Conservation (phyloP, 768 basidiomycete species). For the Suillus spraguei region DNA sequence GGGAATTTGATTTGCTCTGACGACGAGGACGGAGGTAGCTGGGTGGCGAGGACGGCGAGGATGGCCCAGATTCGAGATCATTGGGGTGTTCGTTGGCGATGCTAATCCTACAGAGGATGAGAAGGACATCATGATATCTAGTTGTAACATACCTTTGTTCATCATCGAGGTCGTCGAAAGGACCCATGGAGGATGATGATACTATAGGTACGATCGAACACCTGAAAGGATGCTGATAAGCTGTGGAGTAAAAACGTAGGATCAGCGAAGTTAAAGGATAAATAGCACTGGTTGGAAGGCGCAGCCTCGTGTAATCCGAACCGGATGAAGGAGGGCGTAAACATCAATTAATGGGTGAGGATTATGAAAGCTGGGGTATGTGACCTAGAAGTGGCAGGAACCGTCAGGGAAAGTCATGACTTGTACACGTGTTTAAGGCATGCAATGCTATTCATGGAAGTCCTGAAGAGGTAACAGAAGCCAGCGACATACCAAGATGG, state of each 20-base stretch:
- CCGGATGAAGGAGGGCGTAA: constrained; percentile 19
- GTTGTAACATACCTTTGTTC: constrained; percentile 26
- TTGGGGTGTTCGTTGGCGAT: constrained; percentile 31
- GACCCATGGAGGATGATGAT: constrained; percentile 27
- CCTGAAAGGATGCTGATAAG: constrained; percentile 5
- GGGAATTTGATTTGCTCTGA: constrained; percentile 30
- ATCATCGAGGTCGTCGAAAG: constrained; percentile 29
- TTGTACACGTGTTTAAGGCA: constrained; percentile 29
- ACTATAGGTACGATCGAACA: constrained; percentile 13
- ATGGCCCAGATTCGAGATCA: constrained; percentile 33
- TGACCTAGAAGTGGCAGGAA: constrained; percentile 11
- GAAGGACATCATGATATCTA: constrained; percentile 2
- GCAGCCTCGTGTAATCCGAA: constrained; percentile 32
- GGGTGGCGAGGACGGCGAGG: constrained; percentile 28
- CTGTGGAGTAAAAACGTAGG: constrained; percentile 8
- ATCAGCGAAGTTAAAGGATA: constrained; percentile 13
- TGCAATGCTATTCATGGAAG: constrained; percentile 24
- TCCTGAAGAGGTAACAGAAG: constrained; percentile 2
- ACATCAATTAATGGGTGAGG: constrained; percentile 17
- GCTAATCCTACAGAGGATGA: constrained; percentile 19
- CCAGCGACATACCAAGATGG: neutral
- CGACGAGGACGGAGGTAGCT: constrained; percentile 21
- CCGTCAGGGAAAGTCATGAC: constrained; percentile 20
- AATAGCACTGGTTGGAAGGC: constrained; percentile 14
- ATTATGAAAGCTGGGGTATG: constrained; percentile 17